phyloP scores from a whole-genome alignment of 164 flowering plant species.

The Vitis rupestris region DNA sequence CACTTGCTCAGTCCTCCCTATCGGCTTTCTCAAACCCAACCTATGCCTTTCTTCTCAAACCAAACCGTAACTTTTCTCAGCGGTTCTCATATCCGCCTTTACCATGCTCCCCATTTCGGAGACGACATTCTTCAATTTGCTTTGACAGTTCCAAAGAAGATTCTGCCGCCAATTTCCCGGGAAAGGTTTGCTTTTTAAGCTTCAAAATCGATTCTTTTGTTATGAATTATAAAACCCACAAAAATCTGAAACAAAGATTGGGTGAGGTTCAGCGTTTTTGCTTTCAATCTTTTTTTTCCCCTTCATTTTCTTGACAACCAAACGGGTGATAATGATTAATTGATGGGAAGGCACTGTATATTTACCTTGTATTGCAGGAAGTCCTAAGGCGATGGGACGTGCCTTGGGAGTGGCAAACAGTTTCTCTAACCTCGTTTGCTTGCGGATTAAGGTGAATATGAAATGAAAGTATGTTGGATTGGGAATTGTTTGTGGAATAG shows the following conservation, averaged over 20 bases:
- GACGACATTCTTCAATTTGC: constrained; percentile 15
- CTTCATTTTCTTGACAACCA: not conserved
- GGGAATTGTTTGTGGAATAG: not conserved
- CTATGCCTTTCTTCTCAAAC: constrained; percentile 8
- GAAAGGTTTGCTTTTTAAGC: constrained; percentile 22
- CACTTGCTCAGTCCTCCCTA: constrained; percentile 24
- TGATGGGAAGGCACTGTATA: no score
- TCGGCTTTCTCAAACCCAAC: constrained; percentile 16
- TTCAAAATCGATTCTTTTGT: not conserved
- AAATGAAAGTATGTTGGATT: not conserved
- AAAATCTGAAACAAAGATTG: no score
- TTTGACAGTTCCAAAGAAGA: constrained; percentile 27
- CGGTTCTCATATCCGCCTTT: not conserved
- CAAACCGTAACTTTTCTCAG: not conserved
- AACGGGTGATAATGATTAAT: no score
- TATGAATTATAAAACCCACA: no score
- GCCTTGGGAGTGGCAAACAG: constrained; percentile 91
- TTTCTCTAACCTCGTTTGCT: constrained; percentile 68
- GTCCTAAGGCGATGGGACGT: constrained; percentile 81
- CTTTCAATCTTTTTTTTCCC: not conserved
- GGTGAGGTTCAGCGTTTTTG: no score
- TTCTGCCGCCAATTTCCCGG: constrained; percentile 14
- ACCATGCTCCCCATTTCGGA: no score
- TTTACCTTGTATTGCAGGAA: constrained; percentile 28
- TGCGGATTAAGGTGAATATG: constrained; percentile 72